These are phyloP conservation scores for Streptanthus diversifolius DNA, from an alignment of 345 rosid genomes.

Conservation along the genomic window DNA sequence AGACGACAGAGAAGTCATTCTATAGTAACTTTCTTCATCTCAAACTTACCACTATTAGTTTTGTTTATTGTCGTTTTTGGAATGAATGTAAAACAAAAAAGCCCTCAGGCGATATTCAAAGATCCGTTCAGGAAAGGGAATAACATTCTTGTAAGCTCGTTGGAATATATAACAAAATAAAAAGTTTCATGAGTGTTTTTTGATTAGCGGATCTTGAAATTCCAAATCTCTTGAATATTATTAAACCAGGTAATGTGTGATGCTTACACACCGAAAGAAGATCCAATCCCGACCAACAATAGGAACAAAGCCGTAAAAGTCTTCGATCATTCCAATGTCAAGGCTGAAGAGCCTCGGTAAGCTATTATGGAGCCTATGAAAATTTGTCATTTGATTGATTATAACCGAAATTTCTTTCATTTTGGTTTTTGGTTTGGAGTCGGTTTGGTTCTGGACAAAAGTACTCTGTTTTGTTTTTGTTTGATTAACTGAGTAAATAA, in stretches of 20 bases:
- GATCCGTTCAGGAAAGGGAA: conserved; percentile 95
- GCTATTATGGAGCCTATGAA: neutral
- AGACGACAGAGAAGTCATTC: conserved; percentile 96
- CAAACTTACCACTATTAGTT: neutral
- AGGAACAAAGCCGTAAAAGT: conserved; percentile 75
- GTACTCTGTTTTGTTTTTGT: too few relatives aligned
- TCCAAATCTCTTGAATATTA: neutral
- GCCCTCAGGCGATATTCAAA: conserved; percentile 92
- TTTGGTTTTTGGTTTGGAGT: neutral
- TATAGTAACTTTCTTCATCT: conserved; percentile 60
- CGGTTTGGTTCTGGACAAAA: neutral
- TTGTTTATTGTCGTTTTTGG: neutral
- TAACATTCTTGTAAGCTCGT: conserved; percentile 68
- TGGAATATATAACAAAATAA: neutral
- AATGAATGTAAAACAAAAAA: neutral
- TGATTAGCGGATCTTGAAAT: neutral
- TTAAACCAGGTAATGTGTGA: conserved; percentile 74
- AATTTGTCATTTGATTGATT: neutral
- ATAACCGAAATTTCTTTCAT: neutral
- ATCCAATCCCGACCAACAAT: conserved; percentile 95
- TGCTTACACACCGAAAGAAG: conserved; percentile 78
- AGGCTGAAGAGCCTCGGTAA: conserved; percentile 78
- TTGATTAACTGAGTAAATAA: too few relatives aligned
- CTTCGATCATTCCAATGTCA: conserved; percentile 60
- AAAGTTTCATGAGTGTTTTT: neutral